Percentiles rank a stretch among this genome's conserved stretches.
These are phyloP conservation scores for Manihot esculenta DNA, from an alignment of 441 rosid species.

Conservation along the genomic window DNA sequence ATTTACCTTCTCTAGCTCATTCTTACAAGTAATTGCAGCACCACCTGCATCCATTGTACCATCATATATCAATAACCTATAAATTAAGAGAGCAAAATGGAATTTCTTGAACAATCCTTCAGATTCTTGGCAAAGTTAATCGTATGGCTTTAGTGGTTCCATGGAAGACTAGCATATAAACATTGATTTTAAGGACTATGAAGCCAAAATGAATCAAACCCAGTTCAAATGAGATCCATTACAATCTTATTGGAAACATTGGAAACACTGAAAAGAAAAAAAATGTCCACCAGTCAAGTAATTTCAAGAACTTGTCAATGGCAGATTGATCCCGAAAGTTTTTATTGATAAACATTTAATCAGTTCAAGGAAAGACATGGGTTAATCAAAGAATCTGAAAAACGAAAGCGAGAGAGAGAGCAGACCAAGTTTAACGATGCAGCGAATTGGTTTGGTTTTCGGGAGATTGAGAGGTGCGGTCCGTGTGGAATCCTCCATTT, in stretches of 20 bases:
- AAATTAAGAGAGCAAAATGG: background rate
- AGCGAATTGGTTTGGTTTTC: constrained; percentile 64
- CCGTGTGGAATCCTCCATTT: constrained; percentile 12
- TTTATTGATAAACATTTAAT: background rate
- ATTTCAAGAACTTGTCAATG: too few relatives aligned
- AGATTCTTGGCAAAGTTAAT: background rate
- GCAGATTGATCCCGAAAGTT: background rate
- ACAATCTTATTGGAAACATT: too few relatives aligned
- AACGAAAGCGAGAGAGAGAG: background rate
- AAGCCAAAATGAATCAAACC: background rate
- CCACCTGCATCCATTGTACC: constrained; percentile 54
- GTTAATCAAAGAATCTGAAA: background rate
- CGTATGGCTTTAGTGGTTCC: background rate
- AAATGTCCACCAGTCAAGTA: too few relatives aligned
- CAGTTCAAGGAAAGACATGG: background rate
- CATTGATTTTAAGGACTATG: background rate
- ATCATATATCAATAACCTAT: background rate
- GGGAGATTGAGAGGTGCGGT: constrained; percentile 3
- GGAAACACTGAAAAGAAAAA: too few relatives aligned
- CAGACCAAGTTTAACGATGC: constrained; percentile 89
- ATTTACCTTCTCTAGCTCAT: constrained; percentile 78
- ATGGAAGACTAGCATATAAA: too few relatives aligned
- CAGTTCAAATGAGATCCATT: background rate
- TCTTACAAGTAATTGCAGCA: constrained; percentile 84
- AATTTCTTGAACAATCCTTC: constrained; percentile 1